Evolutionary conservation across 768 basidiomycete genomes (phyloP), one percentile per base, ranked within the genome.

Genomic region (Pilatotrama ljubarskyi): DNA sequence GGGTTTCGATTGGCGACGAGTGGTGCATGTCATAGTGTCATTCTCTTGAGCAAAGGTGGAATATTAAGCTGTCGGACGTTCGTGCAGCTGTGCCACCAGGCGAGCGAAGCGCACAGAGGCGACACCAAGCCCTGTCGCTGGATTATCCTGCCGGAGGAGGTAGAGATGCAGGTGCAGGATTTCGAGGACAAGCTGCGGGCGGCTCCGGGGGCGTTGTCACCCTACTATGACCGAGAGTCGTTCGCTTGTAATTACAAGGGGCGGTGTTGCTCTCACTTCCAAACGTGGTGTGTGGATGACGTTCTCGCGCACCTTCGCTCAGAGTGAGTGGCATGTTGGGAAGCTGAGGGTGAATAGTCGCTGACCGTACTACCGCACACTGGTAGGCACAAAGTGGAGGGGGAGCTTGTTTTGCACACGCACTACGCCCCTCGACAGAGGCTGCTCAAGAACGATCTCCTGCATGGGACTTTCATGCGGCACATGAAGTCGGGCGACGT

Each of bases 1-100:
- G 26, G 57, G 44, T 3, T 58, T 51, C 36, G 43, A 53, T 32
- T 59, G 51, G 44, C 42, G 44, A 15, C 43, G 50, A 11, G 58
- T 51, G 36, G 58, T 59, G 13, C 36, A 50, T 32, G 29, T 5
- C 29, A 1, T 15, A 20, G 3, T 25, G 2, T n/a, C 51, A 25
- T 22, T 8, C 17, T 3, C 6, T 18, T 7, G 3, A n/a, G 38
- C 24, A 8, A 11, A 5, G 15, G 26, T 14, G 38, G n/a, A n/a
- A n/a, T n/a, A 52, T 15, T 42, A 11, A n/a, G 13, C 2, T 41
- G 25, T 7, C 7, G 2, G 22, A 15, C 22, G 15, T 17, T 7
- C 26, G 17, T 2, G 25, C 15, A 59, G 58, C 29, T 59, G 10
- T 1, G 20, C 13, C 58, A 59, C 29, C 36, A 53, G 15, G 51